phyloP scores from a whole-genome alignment of 257 asterid species.

The Nicotiana otophora region DNA sequence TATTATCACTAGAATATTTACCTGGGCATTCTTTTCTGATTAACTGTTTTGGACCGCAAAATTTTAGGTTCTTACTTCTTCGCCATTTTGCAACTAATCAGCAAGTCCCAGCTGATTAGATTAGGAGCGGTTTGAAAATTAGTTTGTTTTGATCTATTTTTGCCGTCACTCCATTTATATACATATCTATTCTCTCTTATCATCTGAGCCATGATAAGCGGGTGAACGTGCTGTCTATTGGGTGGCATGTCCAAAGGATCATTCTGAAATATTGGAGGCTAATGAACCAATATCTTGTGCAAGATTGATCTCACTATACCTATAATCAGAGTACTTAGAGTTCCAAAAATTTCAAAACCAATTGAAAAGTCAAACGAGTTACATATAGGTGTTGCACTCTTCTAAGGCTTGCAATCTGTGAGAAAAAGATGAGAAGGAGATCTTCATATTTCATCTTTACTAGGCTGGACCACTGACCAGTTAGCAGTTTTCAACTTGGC shows the following conservation, averaged over 20 bases:
- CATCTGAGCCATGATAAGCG: not conserved
- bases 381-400: not conserved
- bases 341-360: not conserved
- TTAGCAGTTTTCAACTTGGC: not conserved
- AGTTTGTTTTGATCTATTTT: not conserved
- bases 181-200: not conserved
- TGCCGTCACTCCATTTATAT: not conserved
- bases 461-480: not conserved
- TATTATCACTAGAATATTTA: not conserved
- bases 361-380: not conserved
- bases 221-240: not conserved
- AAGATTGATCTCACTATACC: not conserved
- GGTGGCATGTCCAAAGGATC: not conserved
- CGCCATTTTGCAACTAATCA: not conserved
- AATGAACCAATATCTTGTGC: not conserved
- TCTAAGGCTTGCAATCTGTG: not conserved
- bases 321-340: not conserved
- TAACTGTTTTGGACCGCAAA: not conserved
- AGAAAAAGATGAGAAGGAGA: not conserved
- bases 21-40: not conserved
- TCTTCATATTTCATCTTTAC: constrained; percentile 3
- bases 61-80: not conserved
- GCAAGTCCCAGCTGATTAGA: not conserved
- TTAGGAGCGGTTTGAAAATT: not conserved
- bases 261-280: not conserved